These are phyloP conservation scores for Eutrema salsugineum DNA, from an alignment of 441 rosid species.

Conservation along the genomic window DNA sequence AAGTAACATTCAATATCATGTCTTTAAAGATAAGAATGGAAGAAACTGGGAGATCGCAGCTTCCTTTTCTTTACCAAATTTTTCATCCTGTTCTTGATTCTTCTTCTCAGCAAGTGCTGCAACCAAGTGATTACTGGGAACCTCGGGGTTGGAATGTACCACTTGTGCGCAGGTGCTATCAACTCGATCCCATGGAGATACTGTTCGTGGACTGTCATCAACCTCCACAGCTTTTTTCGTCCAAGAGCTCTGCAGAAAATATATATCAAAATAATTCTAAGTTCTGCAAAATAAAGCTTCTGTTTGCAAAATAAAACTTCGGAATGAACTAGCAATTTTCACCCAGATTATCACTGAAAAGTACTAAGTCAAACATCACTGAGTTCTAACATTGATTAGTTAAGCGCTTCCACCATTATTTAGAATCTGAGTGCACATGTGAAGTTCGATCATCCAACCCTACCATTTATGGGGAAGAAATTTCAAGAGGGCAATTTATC, in stretches of 20 bases:
- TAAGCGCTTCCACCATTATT: slow-evolving; percentile 19
- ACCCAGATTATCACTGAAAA: slow-evolving; percentile 14
- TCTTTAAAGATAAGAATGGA: neutral
- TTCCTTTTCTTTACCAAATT: slow-evolving; percentile 34
- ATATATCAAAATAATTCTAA: neutral
- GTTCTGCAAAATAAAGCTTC: neutral
- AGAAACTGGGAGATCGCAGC: slow-evolving; percentile 5
- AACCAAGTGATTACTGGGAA: slow-evolving; percentile 36
- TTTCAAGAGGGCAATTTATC: neutral
- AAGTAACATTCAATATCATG: neutral
- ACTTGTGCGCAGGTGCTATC: slow-evolving; percentile 74
- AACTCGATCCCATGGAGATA: slow-evolving; percentile 46
- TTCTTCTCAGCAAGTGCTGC: slow-evolving; percentile 30
- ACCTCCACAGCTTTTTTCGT: slow-evolving; percentile 52
- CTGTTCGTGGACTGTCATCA: slow-evolving; percentile 50
- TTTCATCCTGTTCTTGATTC: slow-evolving; percentile 37
- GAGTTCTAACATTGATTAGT: slow-evolving; percentile 4
- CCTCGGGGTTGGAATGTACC: slow-evolving; percentile 48
- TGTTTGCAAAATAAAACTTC: slow-evolving; percentile 6
- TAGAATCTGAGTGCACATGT: slow-evolving; percentile 15
- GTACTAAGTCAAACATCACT: neutral
- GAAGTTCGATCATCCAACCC: slow-evolving; percentile 18
- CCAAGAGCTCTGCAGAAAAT: slow-evolving; percentile 63
- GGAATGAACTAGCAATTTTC: neutral
- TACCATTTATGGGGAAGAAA: slow-evolving; percentile 8